Evolutionary conservation across 192 early-diverging fungal genomes (phyloP).

Genomic region (Entomortierella parvispora): DNA sequence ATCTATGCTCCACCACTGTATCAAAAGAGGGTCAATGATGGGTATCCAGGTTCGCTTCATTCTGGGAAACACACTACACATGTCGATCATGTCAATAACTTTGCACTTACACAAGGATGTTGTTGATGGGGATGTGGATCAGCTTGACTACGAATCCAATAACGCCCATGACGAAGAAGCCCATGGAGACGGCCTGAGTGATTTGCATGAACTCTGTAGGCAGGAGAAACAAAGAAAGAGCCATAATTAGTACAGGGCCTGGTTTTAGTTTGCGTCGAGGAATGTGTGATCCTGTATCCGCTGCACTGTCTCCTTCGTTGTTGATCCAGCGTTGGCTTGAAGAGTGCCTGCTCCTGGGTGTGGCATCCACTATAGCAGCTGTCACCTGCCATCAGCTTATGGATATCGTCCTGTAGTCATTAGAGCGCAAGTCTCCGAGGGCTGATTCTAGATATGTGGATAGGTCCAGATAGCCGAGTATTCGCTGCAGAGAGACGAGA

Average conservation of each 20-base stretch:
- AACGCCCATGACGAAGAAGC: conserved; percentile 96
- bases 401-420: too few relatives aligned
- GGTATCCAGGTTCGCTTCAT: too few relatives aligned
- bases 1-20: too few relatives aligned
- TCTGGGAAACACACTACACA: too few relatives aligned
- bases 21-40: too few relatives aligned
- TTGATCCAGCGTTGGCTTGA: background rate
- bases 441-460: background rate
- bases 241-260: background rate
- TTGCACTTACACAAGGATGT: conserved; percentile 95
- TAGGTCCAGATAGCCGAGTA: background rate
- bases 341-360: background rate
- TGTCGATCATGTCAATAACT: too few relatives aligned
- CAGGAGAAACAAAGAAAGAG: background rate
- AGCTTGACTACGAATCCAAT: conserved; percentile 99
- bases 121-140: conserved; percentile 99
- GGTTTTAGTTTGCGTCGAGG: background rate
- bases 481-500: background rate
- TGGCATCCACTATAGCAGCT: too few relatives aligned
- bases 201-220: conserved; percentile 92
- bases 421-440: background rate
- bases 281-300: background rate
- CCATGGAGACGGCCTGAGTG: conserved; percentile 92
- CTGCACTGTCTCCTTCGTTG: too few relatives aligned
- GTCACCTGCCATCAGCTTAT: too few relatives aligned